A percentile compares a stretch with the other conserved stretches of the same genome.
Conservation (phyloP, 495 filamentous ascomycete genomes). For the Hamigera avellanea region DNA sequence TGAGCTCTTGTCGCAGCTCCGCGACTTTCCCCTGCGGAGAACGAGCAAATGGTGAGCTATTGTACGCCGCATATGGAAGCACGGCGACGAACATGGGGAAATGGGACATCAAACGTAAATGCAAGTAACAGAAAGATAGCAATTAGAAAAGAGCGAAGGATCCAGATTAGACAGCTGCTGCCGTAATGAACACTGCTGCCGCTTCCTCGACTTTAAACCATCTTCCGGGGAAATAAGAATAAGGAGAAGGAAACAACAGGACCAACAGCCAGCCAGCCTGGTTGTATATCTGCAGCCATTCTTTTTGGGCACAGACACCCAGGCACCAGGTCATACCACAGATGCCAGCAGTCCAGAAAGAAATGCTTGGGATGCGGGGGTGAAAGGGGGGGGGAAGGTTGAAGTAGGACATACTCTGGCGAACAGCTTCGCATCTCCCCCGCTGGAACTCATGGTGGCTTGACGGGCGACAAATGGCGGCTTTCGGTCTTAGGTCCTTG, state of each 20-base stretch:
- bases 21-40: constrained; percentile 89
- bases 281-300: no score
- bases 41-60: constrained; percentile 28
- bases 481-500: neutral
- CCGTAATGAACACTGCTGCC: no score
- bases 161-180: no score
- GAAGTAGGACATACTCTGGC: constrained; percentile 67
- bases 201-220: no score
- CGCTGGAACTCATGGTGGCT: constrained; percentile 59
- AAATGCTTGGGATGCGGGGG: neutral
- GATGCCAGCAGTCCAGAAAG: neutral
- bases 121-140: no score
- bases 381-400: neutral
- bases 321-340: neutral
- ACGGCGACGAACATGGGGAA: constrained; percentile 22
- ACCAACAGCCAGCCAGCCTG: no score
- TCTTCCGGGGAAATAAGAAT: neutral
- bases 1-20: constrained; percentile 89
- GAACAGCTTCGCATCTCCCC: constrained; percentile 98
- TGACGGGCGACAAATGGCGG: constrained; percentile 2
- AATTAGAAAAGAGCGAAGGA: no score
- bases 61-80: constrained; percentile 15
- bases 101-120: no score
- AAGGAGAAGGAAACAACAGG: constrained; percentile 24
- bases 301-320: neutral